These are phyloP conservation scores for Xylariomycetidae sp. DNA, from an alignment of 2,329 filamentous ascomycete genomes.

Conservation along the genomic window DNA sequence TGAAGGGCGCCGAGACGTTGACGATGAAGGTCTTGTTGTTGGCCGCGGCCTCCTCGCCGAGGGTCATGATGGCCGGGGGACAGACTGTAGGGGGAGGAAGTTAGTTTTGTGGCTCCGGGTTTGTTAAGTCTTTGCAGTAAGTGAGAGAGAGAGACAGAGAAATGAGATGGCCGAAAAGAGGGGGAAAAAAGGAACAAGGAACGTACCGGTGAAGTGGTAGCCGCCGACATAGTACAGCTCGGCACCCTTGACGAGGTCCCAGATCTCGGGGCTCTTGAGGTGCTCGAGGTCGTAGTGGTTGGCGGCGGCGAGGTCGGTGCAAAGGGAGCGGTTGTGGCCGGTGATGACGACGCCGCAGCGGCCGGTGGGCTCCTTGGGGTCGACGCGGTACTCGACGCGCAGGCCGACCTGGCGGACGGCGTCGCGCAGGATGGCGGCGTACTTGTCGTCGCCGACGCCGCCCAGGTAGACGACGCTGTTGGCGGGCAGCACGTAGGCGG, in stretches of 20 bases:
- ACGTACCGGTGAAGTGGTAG: conserved; percentile 78
- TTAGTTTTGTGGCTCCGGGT: too few relatives aligned
- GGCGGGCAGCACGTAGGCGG: conserved; percentile 87
- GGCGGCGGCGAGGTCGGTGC: conserved; percentile 90
- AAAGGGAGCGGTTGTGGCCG: conserved; percentile 89
- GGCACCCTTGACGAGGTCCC: conserved; percentile 84
- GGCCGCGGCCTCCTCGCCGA: conserved; percentile 83
- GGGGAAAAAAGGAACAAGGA: neutral
- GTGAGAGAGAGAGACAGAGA: neutral
- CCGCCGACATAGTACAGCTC: conserved; percentile 91
- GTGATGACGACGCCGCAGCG: conserved; percentile 97
- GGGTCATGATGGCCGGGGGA: conserved; percentile 81
- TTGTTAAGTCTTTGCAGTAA: conserved; percentile 7
- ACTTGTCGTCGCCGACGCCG: conserved; percentile 93
- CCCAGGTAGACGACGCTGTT: conserved; percentile 93
- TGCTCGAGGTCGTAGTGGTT: conserved; percentile 97
- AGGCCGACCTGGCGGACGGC: conserved; percentile 85
- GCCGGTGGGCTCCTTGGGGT: conserved; percentile 78
- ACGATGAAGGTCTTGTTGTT: conserved; percentile 91
- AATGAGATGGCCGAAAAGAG: neutral
- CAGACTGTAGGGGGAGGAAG: conserved; percentile 53
- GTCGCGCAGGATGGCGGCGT: conserved; percentile 80
- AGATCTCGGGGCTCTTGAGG: conserved; percentile 85
- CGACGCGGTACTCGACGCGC: conserved; percentile 90
- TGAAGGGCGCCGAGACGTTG: conserved; percentile 92